A percentile compares a stretch with the other conserved stretches of the same genome.
These are phyloP conservation scores for Pinus taeda DNA, from an alignment of 75 land plant species.

Conservation along the genomic window DNA sequence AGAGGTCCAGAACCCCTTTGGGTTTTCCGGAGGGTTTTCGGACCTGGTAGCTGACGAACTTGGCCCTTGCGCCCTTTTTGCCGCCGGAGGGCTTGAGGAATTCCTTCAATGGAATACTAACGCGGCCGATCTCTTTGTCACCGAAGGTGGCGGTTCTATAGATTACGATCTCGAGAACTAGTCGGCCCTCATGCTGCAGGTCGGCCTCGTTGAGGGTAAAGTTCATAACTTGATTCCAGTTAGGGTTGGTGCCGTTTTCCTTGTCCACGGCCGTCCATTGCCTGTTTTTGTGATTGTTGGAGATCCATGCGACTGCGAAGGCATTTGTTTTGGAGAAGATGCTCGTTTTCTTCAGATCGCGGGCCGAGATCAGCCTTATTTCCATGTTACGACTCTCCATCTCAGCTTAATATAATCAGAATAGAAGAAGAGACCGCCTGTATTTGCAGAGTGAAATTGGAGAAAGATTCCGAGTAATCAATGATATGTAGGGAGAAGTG, in stretches of 20 bases:
- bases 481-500: no score
- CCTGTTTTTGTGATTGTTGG: conserved; percentile 11
- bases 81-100: conserved; percentile 9
- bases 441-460: no score
- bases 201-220: conserved; percentile 28
- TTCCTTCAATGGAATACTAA: conserved; percentile 18
- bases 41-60: conserved; percentile 24
- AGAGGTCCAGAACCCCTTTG: conserved; percentile 31
- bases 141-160: conserved; percentile 21
- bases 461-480: no score
- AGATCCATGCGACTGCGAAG: conserved; percentile 46
- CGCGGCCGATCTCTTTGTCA: conserved; percentile 51
- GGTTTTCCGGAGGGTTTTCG: conserved; percentile 30
- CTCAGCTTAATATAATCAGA: not conserved
- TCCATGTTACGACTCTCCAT: conserved; percentile 51
- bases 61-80: conserved; percentile 1
- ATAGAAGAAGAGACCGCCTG: no score
- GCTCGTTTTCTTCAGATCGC: conserved; percentile 51
- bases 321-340: conserved; percentile 46
- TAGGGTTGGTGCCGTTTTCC: conserved; percentile 40
- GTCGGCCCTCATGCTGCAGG: not conserved
- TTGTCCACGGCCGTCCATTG: conserved; percentile 31
- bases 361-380: conserved; percentile 48
- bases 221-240: conserved; percentile 34
- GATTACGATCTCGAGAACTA: conserved; percentile 14